phyloP scores from a whole-genome alignment of 1,139 yeast genomes.

The Candida sp. region DNA sequence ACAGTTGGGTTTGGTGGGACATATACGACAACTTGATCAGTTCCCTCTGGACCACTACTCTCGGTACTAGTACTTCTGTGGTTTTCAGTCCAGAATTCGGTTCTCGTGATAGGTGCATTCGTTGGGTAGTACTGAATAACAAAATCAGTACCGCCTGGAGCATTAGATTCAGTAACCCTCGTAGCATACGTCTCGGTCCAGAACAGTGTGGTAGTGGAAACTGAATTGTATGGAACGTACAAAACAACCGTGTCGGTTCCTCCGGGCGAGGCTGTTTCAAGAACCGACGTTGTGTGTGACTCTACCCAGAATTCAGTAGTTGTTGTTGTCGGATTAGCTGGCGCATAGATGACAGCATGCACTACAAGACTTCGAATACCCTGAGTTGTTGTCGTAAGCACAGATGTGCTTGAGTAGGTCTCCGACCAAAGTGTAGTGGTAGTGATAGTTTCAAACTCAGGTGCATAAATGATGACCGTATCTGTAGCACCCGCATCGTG shows the following conservation, averaged over 20 bases:
- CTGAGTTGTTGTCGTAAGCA: no score
- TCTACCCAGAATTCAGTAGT: slow-evolving; percentile 15
- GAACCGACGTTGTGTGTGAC: slow-evolving; percentile 10
- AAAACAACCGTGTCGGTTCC: slow-evolving; percentile 3
- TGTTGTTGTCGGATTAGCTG: slow-evolving; percentile 13
- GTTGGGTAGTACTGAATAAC: slow-evolving; percentile 20
- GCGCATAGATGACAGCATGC: slow-evolving; percentile 17
- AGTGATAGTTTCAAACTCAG: no score
- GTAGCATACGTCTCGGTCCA: not conserved
- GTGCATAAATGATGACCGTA: slow-evolving; percentile 6
- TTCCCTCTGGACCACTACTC: slow-evolving; percentile 9
- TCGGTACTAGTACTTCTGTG: slow-evolving; percentile 12
- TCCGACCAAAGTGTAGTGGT: no score
- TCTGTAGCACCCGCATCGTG: not conserved
- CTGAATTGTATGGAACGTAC: slow-evolving; percentile 17
- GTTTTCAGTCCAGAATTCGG: slow-evolving; percentile 13
- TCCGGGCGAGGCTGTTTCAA: slow-evolving; percentile 5
- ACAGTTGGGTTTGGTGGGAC: slow-evolving; percentile 11
- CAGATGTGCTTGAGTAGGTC: no score
- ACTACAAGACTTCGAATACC: no score
- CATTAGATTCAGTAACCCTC: not conserved
- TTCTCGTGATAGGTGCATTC: no score
- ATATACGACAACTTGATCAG: slow-evolving; percentile 18
- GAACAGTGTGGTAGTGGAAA: not conserved
- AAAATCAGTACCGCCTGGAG: slow-evolving; percentile 16